These are phyloP conservation scores for Aspergillus bombycis DNA, from an alignment of 2,329 filamentous ascomycete genomes.

Conservation along the genomic window DNA sequence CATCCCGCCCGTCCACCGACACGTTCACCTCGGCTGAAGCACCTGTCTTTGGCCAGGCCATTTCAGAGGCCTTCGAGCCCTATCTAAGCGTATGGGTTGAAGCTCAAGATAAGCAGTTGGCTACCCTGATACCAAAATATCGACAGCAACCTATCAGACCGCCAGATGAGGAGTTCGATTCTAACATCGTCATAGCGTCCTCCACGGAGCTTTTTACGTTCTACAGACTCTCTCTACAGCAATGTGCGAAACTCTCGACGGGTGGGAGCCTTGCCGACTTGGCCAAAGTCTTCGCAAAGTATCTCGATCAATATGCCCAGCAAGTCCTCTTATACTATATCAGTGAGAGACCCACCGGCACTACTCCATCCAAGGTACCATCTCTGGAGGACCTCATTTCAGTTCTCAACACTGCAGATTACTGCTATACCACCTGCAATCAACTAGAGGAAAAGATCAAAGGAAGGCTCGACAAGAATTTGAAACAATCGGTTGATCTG, in stretches of 20 bases:
- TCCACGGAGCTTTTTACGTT: slow-evolving; percentile 98
- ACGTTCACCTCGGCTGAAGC: slow-evolving; percentile 80
- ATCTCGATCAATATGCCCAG: slow-evolving; percentile 93
- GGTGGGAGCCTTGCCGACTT: slow-evolving; percentile 84
- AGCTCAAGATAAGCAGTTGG: slow-evolving; percentile 87
- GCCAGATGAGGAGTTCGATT: slow-evolving; percentile 86
- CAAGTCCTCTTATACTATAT: slow-evolving; percentile 80
- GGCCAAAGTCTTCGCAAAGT: slow-evolving; percentile 83
- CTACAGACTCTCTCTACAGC: slow-evolving; percentile 87
- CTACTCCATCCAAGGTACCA: slow-evolving; percentile 55
- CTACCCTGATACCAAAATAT: slow-evolving; percentile 83
- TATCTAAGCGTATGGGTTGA: slow-evolving; percentile 98
- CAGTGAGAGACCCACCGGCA: slow-evolving; percentile 59
- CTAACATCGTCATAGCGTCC: slow-evolving; percentile 85
- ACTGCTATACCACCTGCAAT: slow-evolving; percentile 90
- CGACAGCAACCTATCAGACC: slow-evolving; percentile 78
- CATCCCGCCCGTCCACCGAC: slow-evolving; percentile 79
- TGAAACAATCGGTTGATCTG: slow-evolving; percentile 77
- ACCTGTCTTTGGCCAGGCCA: slow-evolving; percentile 82
- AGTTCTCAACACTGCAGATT: slow-evolving; percentile 94
- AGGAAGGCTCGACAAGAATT: slow-evolving; percentile 79
- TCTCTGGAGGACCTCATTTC: slow-evolving; percentile 75
- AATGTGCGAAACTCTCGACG: slow-evolving; percentile 95
- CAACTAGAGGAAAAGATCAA: slow-evolving; percentile 95
- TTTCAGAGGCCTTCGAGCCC: slow-evolving; percentile 95